Evolutionary conservation across 1,284 basidiomycete species (phyloP), one percentile per base, ranked within the genome.

Genomic region (Tilletia caries): DNA sequence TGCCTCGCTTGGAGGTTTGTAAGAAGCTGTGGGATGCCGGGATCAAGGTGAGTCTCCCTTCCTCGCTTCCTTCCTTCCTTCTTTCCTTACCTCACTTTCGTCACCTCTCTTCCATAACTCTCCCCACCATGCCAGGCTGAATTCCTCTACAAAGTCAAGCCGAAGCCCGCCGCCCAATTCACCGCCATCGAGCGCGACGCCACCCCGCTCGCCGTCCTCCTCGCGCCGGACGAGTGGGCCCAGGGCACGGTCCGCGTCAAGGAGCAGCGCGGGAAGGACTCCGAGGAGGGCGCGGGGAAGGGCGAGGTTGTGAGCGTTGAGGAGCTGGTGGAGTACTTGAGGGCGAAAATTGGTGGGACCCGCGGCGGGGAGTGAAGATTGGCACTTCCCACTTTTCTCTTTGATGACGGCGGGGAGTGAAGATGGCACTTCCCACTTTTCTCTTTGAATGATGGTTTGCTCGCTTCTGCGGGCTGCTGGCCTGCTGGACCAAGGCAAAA

Each of bases 131-230:
- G n/a, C n/a, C 75, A 94, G 92, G 89, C 92, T 72, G 95, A 98
- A 83, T 98, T 93, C 86, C 86, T 94, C 81, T 92, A 93, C 79
- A 98, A 98, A 85, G 88, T 86, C 72, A 98, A 98, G 84, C 83
- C 86, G 34, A 86, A 93, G 44, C 86, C 86, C 1, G 86, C 89
- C 10, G 65, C 71, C 25, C 95, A 98, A 83, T 98, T 96, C 82
- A 90, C 91, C 23, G 89, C 91, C 2, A 92, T 92, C n/a, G 95
- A 96, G 85, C 89, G 87, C 81, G 95, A 98, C 79, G 90, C 91
- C 75, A 91, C 92, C 44, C 93, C 93, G 2, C 95, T 92, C 83
- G 94, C 92, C 1, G 88, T 97, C 70, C 92, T 98, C 74, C 85
- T 98, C 29, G 95, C 93, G 6, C 89, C 89, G 0, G 90, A 91